These are phyloP conservation scores for Fraxinus sp. DNA, from an alignment of 305 asterid species.

Conservation along the genomic window DNA sequence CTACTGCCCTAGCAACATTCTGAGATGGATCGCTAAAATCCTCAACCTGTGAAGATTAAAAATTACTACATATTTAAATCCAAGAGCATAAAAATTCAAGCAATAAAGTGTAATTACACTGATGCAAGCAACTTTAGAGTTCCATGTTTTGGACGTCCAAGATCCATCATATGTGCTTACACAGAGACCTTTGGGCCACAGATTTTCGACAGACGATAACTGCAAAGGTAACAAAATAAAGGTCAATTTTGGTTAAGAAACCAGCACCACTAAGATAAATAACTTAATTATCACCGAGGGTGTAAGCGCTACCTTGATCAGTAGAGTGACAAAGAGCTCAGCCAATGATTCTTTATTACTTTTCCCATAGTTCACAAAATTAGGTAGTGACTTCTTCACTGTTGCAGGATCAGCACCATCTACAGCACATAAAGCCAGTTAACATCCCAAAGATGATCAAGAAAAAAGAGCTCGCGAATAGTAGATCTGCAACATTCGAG, in stretches of 20 bases:
- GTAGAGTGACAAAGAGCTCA: constrained; percentile 72
- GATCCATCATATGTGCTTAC: constrained; percentile 67
- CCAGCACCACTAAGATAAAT: constrained; percentile 1
- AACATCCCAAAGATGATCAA: constrained; percentile 14
- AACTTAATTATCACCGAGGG: background rate
- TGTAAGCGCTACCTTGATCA: constrained; percentile 59
- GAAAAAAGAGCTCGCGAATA: constrained; percentile 7
- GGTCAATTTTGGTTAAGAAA: background rate
- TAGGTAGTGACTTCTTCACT: constrained; percentile 49
- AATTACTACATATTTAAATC: constrained; percentile 16
- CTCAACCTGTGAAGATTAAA: constrained; percentile 56
- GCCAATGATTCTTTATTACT: constrained; percentile 71
- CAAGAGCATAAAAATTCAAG: constrained; percentile 5
- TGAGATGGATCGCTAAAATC: constrained; percentile 84
- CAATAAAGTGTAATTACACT: constrained; percentile 51
- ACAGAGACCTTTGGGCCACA: constrained; percentile 89
- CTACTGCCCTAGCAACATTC: constrained; percentile 89
- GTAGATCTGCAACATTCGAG: background rate
- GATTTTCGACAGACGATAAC: constrained; percentile 79
- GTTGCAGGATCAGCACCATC: constrained; percentile 76
- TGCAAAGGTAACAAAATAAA: constrained; percentile 34
- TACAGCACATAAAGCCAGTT: constrained; percentile 29
- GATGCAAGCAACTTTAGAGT: constrained; percentile 68
- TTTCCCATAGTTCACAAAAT: constrained; percentile 67
- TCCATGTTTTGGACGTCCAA: constrained; percentile 86